Evolutionary conservation across 1,139 yeast species (phyloP), one percentile per base, ranked within the genome.

Genomic region (Lodderomyces jiufengensis): DNA sequence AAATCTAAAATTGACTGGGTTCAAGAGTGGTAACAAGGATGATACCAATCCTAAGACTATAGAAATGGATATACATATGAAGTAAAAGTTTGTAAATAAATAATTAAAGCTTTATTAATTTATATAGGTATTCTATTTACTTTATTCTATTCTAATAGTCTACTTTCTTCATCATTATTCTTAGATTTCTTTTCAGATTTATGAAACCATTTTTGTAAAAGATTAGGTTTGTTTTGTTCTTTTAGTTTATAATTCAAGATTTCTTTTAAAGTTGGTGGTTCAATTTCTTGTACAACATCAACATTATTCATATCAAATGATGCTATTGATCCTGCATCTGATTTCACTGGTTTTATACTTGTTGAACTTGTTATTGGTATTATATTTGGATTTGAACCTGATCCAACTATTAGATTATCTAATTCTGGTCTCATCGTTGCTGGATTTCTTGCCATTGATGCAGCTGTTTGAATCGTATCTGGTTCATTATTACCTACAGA

Each of bases 361-460:
- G 26, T 13, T 21, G 30, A 2, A 22, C 35, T 32, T 14, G 35
- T 41, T 5, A 38, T 41, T 3, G 45, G 36, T 9, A 42, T 37
- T n/a, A 39, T 30, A 13, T 32, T 32, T n/a, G 34, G 32, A 37
- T 36, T 42, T 9, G 39, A 25, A 33, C 38, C 69, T 5, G 58
- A 55, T 38, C 64, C 52, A 55, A 52, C 51, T 14, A 54, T 46
- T 1, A 36, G 13, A 12, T 36, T 33, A 37, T 38, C 44, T 9
- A 41, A 25, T 34, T 39, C 69, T 5, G 58, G 55, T 38, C 64
- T 53, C 55, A 52, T 52, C 13, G 54, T 46, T 1, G 61, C 55
- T 0, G 70, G 71, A 38, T 63, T 62, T 44, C 73, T 50, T 3
- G 72, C 72, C 46, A 59, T 49, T 14, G 70, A 57, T 2, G 73